Evolutionary conservation across 2,329 filamentous ascomycete species (phyloP).

Genomic region (Phialocephala subalpina): DNA sequence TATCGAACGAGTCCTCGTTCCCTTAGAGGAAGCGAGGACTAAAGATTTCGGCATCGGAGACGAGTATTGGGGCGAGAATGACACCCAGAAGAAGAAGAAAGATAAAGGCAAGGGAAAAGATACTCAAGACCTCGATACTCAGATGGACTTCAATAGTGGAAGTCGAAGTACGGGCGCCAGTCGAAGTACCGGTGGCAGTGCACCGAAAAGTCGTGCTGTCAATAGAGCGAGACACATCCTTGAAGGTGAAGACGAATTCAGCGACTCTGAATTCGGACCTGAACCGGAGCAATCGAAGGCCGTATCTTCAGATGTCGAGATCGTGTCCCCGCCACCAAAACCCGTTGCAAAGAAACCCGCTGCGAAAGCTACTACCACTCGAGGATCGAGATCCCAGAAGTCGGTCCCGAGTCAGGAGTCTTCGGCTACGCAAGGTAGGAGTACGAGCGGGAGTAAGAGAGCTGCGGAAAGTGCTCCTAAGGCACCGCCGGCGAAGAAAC

Average conservation of each 20-base stretch:
- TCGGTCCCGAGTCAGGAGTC: constrained; percentile 8
- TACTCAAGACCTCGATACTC: constrained; percentile 22
- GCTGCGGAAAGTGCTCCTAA: constrained; percentile 32
- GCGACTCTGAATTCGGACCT: background rate
- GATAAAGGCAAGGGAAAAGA: constrained; percentile 40
- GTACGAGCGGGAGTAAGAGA: constrained; percentile 32
- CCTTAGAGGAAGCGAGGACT: constrained; percentile 66
- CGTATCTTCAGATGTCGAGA: constrained; percentile 27
- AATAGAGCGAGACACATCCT: constrained; percentile 15
- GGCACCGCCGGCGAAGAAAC: constrained; percentile 38
- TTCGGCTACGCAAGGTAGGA: background rate
- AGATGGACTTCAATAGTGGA: constrained; percentile 19
- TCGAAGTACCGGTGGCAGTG: background rate
- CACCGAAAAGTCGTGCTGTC: constrained; percentile 14
- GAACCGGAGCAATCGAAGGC: background rate
- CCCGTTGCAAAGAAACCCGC: background rate
- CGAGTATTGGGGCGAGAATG: constrained; percentile 59
- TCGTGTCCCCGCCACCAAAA: constrained; percentile 11
- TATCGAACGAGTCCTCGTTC: constrained; percentile 58
- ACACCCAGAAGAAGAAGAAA: constrained; percentile 45
- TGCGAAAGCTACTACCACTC: constrained; percentile 5
- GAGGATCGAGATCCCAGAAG: constrained; percentile 18
- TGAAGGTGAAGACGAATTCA: constrained; percentile 22
- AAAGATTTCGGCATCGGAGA: constrained; percentile 67
- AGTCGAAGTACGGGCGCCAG: too few species aligned